A percentile compares a stretch with the other conserved stretches of the same genome.
Evolutionary conservation across 768 basidiomycete species (phyloP).

Genomic region (Tephrocybe sp.): DNA sequence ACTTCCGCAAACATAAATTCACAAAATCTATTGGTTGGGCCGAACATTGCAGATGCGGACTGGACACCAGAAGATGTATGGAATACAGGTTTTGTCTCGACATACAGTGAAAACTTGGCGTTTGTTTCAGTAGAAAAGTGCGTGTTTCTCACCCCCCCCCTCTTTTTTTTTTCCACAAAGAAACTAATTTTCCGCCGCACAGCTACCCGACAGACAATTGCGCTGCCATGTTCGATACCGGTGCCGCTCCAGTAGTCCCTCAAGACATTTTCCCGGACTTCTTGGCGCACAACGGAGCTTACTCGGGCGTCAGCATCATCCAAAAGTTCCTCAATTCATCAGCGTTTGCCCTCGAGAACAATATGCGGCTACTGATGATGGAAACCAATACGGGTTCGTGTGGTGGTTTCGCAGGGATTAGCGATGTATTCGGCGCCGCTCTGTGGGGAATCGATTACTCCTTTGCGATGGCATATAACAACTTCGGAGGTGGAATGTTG

Average conservation of each 20-base stretch:
- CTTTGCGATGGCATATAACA: slow-evolving; percentile 54
- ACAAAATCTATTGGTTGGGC: slow-evolving; percentile 57
- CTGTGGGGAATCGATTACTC: slow-evolving; percentile 67
- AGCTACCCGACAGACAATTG: slow-evolving; percentile 69
- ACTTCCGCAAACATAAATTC: slow-evolving; percentile 34
- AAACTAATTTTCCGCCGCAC: slow-evolving; percentile 18
- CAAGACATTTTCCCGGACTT: slow-evolving; percentile 53
- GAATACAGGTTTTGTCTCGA: slow-evolving; percentile 47
- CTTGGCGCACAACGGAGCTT: slow-evolving; percentile 54
- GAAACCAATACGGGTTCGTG: slow-evolving; percentile 74
- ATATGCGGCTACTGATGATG: slow-evolving; percentile 59
- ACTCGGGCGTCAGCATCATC: slow-evolving; percentile 43
- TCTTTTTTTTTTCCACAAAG: slow-evolving; percentile 24
- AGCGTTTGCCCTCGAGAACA: slow-evolving; percentile 36
- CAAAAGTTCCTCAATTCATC: slow-evolving; percentile 53
- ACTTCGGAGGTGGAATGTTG: slow-evolving; percentile 49
- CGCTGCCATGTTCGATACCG: slow-evolving; percentile 45
- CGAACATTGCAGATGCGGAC: slow-evolving; percentile 44
- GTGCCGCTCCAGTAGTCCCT: slow-evolving; percentile 35
- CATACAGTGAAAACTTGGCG: slow-evolving; percentile 38
- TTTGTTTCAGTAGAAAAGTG: slow-evolving; percentile 61
- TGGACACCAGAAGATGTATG: slow-evolving; percentile 56
- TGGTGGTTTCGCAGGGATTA: slow-evolving; percentile 65
- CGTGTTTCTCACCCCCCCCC: slow-evolving; percentile 18
- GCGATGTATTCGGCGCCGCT: slow-evolving; percentile 61